Conservation (phyloP, 2,329 filamentous ascomycete species). For the Didymella lethalis region DNA sequence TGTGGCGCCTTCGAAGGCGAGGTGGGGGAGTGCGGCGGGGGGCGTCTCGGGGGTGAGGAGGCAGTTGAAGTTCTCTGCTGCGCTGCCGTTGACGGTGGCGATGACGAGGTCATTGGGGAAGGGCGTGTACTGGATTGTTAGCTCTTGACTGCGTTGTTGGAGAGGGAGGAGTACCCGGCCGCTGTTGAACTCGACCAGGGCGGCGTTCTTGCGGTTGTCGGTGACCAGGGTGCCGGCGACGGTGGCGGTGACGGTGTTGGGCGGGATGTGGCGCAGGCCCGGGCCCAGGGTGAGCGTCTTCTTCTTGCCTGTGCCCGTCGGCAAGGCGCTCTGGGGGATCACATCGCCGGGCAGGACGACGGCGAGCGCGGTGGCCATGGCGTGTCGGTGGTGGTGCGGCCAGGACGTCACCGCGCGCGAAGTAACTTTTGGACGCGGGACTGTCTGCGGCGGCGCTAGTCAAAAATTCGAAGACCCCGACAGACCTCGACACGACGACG, state of each 20-base stretch:
- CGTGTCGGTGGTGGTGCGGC: conserved; percentile 1
- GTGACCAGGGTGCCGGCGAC: conserved; percentile 72
- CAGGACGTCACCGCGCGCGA: conserved; percentile 9
- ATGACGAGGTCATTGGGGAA: conserved; percentile 85
- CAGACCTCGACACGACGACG: conserved; percentile 8
- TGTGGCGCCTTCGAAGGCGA: conserved; percentile 91
- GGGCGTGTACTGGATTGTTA: conserved; percentile 72
- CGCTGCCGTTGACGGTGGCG: conserved; percentile 79
- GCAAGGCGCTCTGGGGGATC: conserved; percentile 71
- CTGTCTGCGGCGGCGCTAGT: background rate
- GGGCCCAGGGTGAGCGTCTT: conserved; percentile 80
- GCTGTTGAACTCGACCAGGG: conserved; percentile 76
- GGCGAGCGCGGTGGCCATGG: conserved; percentile 64
- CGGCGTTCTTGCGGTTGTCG: conserved; percentile 76
- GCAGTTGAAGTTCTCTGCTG: conserved; percentile 81
- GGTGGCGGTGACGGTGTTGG: conserved; percentile 74
- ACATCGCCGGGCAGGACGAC: conserved; percentile 84
- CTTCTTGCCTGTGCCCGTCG: conserved; percentile 68
- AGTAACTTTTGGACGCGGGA: conserved; percentile 12
- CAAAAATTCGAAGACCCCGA: conserved; percentile 2
- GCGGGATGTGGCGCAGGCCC: conserved; percentile 81
- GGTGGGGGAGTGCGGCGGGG: conserved; percentile 76
- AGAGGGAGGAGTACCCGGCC: conserved; percentile 65
- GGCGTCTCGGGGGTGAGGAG: conserved; percentile 71
- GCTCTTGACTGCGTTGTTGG: background rate